phyloP scores from a whole-genome alignment of 2,329 filamentous ascomycete genomes.

The Drechslera avenae region DNA sequence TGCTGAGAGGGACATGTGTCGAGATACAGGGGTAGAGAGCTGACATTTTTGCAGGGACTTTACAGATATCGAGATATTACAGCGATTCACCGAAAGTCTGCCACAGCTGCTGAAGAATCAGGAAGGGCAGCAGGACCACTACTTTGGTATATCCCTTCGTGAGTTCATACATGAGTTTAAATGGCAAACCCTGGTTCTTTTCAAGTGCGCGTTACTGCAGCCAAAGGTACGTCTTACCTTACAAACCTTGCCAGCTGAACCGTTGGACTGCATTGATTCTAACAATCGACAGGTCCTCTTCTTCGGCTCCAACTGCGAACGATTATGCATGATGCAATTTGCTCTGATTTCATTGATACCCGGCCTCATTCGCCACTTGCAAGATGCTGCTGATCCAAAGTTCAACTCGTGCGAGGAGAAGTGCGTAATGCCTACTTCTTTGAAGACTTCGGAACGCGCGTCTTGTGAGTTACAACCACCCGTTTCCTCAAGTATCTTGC shows the following conservation, averaged over 20 bases:
- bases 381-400: conserved; percentile 94
- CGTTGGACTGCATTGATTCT: conserved; percentile 7
- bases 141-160: conserved; percentile 81
- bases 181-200: conserved; percentile 88
- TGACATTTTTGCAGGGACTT: conserved; percentile 67
- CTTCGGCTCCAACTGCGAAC: conserved; percentile 94
- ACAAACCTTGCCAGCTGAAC: not conserved
- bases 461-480: conserved; percentile 60
- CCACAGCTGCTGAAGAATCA: conserved; percentile 63
- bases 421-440: conserved; percentile 76
- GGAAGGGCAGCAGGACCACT: conserved; percentile 80
- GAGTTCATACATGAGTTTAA: conserved; percentile 94
- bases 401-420: conserved; percentile 81
- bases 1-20: too few relatives aligned
- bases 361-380: conserved; percentile 85
- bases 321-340: conserved; percentile 98
- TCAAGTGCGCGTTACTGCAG: conserved; percentile 92
- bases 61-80: conserved; percentile 84
- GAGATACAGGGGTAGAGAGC: not conserved
- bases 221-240: conserved; percentile 71
- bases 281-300: conserved; percentile 79
- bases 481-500: not conserved
- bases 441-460: conserved; percentile 88
- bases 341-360: conserved; percentile 94
- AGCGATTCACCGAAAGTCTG: conserved; percentile 88